Evolutionary conservation across 345 rosid species (phyloP), one percentile per base, ranked within the genome.

Genomic region (Citrus mangshanensis): DNA sequence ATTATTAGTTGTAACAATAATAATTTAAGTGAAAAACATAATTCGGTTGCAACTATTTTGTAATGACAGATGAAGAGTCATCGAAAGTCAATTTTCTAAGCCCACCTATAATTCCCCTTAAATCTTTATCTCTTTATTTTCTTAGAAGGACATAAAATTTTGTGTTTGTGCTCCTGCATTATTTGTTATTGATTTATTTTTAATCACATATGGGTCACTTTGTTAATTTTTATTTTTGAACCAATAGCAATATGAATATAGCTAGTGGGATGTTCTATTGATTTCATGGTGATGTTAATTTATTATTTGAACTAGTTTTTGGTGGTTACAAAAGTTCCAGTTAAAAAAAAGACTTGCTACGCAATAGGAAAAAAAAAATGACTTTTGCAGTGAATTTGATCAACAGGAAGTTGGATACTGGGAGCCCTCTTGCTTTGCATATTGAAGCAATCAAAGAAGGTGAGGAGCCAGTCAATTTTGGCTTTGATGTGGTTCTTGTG

Each of bases 351-450:
- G 1, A 82, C 79, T 82, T 86, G 94, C 40, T 95, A 91, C 75
- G 91, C 94, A 0, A 79, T 81, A 4, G 98, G 97, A 7, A 90
- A 9, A 90, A 30, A 30, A 3, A 32, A 32, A 89, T 94, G 3
- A 91, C 92, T 8, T 92, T 95, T 75, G 98, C 95, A 6, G 93
- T 95, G n/a, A 87, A 89, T 30, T 80, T 91, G 81, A 89, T 93
- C 56, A 95, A 93, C 80, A 82, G 73, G 78, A 95, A 90, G 79
- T 80, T 91, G 70, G 91, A 76, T 68, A 27, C 18, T 25, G 86
- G 84, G 40, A 64, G 69, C 28, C 82, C 89, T 1, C 65, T 78
- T 64, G 91, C 84, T 22, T 61, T 84, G 25, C 80, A 86, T 82
- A 89, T 93, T 12, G 97, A 91, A 88, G 91, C 97, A 0, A 82